Evolutionary conservation across 306 rosid species (phyloP).

Genomic region (Trifolium dubium): DNA sequence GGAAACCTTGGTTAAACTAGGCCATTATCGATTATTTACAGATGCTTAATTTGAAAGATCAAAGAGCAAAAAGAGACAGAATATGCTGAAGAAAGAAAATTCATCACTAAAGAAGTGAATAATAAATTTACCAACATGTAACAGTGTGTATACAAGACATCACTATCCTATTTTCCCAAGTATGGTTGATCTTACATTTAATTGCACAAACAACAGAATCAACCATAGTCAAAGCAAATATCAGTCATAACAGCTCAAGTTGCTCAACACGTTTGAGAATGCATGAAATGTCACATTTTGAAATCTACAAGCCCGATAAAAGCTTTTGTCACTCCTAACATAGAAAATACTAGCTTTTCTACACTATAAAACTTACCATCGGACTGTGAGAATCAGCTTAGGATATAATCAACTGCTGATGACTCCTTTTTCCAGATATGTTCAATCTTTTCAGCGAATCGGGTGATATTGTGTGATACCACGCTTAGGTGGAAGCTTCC

Average conservation of each 20-base stretch:
- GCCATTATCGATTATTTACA: not conserved
- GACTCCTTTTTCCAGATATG: slow-evolving; percentile 25
- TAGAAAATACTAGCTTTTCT: slow-evolving; percentile 31
- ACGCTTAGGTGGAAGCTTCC: slow-evolving; percentile 62
- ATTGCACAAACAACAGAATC: slow-evolving; percentile 37
- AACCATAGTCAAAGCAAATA: slow-evolving; percentile 34
- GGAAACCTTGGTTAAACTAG: not conserved
- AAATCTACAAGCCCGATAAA: slow-evolving; percentile 35
- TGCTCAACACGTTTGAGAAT: slow-evolving; percentile 24
- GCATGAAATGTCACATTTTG: slow-evolving; percentile 26
- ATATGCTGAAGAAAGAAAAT: not conserved
- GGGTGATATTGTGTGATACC: slow-evolving; percentile 63
- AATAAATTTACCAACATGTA: slow-evolving; percentile 18
- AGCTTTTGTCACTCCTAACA: slow-evolving; percentile 33
- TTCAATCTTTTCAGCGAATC: slow-evolving; percentile 50
- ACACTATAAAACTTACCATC: slow-evolving; percentile 32
- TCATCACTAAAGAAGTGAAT: slow-evolving; percentile 12
- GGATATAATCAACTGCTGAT: slow-evolving; percentile 23
- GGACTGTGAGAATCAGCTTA: slow-evolving; percentile 30
- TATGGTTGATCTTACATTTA: slow-evolving; percentile 30
- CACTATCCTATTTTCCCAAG: slow-evolving; percentile 25
- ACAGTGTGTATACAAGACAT: slow-evolving; percentile 43
- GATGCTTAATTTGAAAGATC: slow-evolving; percentile 14
- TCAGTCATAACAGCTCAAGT: slow-evolving; percentile 37
- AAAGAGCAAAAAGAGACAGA: not conserved